Conservation (phyloP, 495 filamentous ascomycete genomes). For the Rostrohypoxylon terebratum region DNA sequence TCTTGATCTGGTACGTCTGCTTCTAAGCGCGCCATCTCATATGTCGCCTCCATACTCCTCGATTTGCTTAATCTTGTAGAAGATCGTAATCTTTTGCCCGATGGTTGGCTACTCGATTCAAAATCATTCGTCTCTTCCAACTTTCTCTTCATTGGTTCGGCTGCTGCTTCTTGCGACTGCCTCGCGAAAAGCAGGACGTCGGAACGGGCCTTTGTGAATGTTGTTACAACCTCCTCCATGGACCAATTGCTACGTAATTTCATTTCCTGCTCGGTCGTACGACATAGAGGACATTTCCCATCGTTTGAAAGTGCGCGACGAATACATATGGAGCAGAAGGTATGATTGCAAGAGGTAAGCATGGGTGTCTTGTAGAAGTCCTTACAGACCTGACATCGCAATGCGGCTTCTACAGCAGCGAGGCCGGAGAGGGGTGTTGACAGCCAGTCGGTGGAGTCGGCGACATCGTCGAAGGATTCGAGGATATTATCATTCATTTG, state of each 20-base stretch:
- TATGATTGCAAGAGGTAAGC: conserved; percentile 93
- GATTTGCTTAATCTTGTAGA: conserved; percentile 58
- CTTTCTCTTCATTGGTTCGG: conserved; percentile 62
- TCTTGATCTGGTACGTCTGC: conserved; percentile 49
- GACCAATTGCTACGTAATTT: conserved; percentile 86
- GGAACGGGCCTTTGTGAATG: conserved; percentile 74
- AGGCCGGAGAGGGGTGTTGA: conserved; percentile 79
- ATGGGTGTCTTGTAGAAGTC: conserved; percentile 95
- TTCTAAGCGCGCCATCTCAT: conserved; percentile 53
- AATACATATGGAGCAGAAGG: conserved; percentile 97
- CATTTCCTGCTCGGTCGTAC: conserved; percentile 78
- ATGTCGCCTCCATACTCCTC: conserved; percentile 51
- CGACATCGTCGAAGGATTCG: conserved; percentile 65
- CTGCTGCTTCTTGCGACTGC: conserved; percentile 46
- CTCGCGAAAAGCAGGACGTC: conserved; percentile 71
- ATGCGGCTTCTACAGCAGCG: conserved; percentile 80
- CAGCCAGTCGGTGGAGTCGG: conserved; percentile 95
- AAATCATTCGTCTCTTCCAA: conserved; percentile 51
- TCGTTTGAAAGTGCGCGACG: conserved; percentile 82
- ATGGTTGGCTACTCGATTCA: conserved; percentile 36
- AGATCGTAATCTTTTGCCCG: conserved; percentile 61
- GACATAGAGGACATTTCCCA: conserved; percentile 87
- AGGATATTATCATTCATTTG: conserved; percentile 37
- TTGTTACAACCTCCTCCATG: conserved; percentile 84
- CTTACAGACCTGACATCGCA: conserved; percentile 97